phyloP scores from a whole-genome alignment of 208 protist species.

The Sergeia podlipaevii region DNA sequence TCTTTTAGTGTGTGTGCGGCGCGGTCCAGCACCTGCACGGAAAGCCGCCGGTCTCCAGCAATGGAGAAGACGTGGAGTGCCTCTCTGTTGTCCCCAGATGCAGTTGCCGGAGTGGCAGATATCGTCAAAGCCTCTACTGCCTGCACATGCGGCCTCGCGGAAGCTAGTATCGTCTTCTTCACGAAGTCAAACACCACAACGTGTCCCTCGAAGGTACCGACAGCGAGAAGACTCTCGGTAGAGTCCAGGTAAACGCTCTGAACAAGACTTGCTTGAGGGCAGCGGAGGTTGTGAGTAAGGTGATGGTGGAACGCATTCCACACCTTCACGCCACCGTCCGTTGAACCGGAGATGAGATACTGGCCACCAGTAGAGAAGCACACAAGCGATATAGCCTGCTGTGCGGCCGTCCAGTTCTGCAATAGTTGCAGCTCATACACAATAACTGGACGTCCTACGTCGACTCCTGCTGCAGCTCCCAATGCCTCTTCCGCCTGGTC shows the following conservation, averaged over 20 bases:
- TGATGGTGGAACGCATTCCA: constrained; percentile 90
- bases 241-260: constrained; percentile 64
- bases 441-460: neutral
- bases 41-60: constrained; percentile 74
- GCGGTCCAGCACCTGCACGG: constrained; percentile 23
- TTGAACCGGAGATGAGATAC: constrained; percentile 74
- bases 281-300: constrained; percentile 84
- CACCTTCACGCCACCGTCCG: constrained; percentile 82
- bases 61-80: constrained; percentile 68
- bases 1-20: constrained; percentile 29
- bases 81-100: constrained; percentile 13
- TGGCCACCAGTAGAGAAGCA: constrained; percentile 64
- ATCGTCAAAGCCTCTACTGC: constrained; percentile 72
- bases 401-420: constrained; percentile 78
- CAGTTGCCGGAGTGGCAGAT: constrained; percentile 32
- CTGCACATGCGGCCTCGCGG: constrained; percentile 65
- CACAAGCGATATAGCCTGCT: constrained; percentile 84
- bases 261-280: constrained; percentile 47
- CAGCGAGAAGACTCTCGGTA: constrained; percentile 49
- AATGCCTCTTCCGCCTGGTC: neutral
- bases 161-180: constrained; percentile 46
- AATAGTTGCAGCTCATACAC: constrained; percentile 33
- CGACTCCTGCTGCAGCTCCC: neutral
- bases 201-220: constrained; percentile 83
- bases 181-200: constrained; percentile 83